phyloP scores from a whole-genome alignment of 2,329 filamentous ascomycete species.

The Beauveria brongniartii region DNA sequence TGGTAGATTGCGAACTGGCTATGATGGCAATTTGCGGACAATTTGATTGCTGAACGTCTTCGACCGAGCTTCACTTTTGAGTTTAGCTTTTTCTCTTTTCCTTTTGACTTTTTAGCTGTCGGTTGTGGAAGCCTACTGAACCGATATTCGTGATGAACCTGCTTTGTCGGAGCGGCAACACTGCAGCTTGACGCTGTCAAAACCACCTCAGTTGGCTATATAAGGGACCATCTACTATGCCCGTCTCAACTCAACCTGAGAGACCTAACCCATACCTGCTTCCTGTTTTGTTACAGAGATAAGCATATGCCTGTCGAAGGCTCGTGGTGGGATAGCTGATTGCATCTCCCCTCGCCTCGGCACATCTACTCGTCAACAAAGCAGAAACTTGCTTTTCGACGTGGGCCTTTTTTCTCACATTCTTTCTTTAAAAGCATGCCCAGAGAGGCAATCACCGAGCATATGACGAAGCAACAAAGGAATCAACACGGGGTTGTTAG shows the following conservation, averaged over 20 bases:
- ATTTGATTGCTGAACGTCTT: too few relatives aligned
- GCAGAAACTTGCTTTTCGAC: too few relatives aligned
- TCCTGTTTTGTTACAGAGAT: not conserved
- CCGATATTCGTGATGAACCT: too few relatives aligned
- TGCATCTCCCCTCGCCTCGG: too few relatives aligned
- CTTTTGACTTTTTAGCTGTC: not conserved
- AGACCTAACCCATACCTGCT: fast-evolving
- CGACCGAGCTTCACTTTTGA: not conserved
- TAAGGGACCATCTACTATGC: not conserved
- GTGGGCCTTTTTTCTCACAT: too few relatives aligned
- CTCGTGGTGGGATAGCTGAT: too few relatives aligned
- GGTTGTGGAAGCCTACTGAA: too few relatives aligned
- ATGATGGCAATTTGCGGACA: not conserved
- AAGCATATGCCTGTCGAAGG: too few relatives aligned
- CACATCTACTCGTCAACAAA: too few relatives aligned
- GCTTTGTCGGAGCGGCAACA: too few relatives aligned
- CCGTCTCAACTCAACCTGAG: not conserved
- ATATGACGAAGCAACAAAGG: not conserved
- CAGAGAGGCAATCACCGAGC: not conserved
- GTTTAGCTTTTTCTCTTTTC: not conserved
- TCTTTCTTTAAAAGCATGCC: not conserved
- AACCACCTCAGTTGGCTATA: not conserved
- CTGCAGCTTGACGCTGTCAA: not conserved
- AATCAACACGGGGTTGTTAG: not conserved
- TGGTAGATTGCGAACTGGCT: not conserved